These are phyloP conservation scores for Vitis hybrid DNA, from an alignment of 177 flowering plant genomes.

Conservation along the genomic window DNA sequence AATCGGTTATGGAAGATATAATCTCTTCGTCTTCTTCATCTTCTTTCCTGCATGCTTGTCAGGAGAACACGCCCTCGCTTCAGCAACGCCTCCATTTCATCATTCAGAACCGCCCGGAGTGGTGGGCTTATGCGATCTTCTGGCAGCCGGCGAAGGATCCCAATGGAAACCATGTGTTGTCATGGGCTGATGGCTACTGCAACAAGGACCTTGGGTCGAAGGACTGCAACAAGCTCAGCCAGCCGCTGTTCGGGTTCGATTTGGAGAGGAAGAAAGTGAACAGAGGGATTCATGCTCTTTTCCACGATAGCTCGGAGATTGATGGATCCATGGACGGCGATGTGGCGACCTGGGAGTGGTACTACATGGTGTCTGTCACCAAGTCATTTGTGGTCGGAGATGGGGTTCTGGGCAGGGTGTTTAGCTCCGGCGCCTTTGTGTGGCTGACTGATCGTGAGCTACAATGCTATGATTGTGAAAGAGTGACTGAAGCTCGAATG, in stretches of 20 bases:
- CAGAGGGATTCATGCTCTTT: constrained; percentile 10
- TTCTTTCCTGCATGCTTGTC: constrained; percentile 2
- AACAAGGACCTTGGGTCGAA: constrained; percentile 3
- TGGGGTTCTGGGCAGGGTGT: constrained; percentile 27
- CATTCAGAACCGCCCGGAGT: constrained; percentile 21
- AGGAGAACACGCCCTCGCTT: constrained; percentile 15
- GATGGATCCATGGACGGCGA: constrained; percentile 10
- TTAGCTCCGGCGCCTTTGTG: constrained; percentile 10
- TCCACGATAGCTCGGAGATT: constrained; percentile 12
- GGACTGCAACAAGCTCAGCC: not conserved
- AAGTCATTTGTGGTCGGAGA: constrained; percentile 19
- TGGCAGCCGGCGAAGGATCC: constrained; percentile 32
- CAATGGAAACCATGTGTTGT: constrained; percentile 12
- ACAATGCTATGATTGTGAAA: constrained; percentile 20
- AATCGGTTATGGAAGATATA: constrained; percentile 17
- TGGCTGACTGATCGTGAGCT: constrained; percentile 33
- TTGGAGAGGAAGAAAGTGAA: not conserved
- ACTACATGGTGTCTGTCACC: constrained; percentile 26
- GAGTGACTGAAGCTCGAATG: constrained; percentile 30
- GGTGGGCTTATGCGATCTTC: constrained; percentile 46
- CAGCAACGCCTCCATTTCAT: constrained; percentile 35
- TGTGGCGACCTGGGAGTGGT: constrained; percentile 29
- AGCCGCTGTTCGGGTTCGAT: not conserved
- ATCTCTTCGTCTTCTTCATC: constrained; percentile 23
- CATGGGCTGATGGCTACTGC: constrained; percentile 39